These are phyloP conservation scores for Fusarium sp. DNA, from an alignment of 2,329 filamentous ascomycete species.

Conservation along the genomic window DNA sequence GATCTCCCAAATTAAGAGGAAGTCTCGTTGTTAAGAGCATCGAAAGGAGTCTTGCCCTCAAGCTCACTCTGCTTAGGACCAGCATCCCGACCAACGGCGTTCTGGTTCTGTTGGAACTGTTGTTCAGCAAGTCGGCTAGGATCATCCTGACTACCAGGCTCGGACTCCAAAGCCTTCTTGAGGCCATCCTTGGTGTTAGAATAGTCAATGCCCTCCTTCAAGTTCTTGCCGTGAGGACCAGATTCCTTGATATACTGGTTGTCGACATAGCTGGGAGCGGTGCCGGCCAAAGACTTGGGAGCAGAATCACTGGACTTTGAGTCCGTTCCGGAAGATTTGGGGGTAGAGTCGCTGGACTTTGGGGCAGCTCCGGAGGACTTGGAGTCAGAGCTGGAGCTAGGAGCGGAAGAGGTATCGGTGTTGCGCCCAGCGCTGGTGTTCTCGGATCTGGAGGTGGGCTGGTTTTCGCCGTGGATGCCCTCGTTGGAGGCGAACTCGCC, in stretches of 20 bases:
- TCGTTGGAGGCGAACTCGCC: conserved; percentile 71
- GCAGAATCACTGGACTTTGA: neutral
- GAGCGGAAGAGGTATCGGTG: neutral
- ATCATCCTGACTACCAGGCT: conserved; percentile 59
- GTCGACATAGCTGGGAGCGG: conserved; percentile 52
- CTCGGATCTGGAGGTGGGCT: conserved; percentile 2
- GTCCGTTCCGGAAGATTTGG: neutral
- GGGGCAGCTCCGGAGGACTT: neutral
- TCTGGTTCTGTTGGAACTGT: conserved; percentile 48
- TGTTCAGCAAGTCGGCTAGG: conserved; percentile 57
- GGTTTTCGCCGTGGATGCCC: conserved; percentile 49
- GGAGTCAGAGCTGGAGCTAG: neutral
- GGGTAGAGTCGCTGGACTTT: neutral
- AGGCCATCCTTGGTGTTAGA: conserved; percentile 48
- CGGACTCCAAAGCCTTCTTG: conserved; percentile 51
- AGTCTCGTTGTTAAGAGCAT: conserved; percentile 43
- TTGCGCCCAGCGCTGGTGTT: conserved; percentile 2
- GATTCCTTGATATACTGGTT: conserved; percentile 44
- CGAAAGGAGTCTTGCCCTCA: conserved; percentile 43
- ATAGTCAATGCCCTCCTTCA: conserved; percentile 51
- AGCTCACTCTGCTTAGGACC: conserved; percentile 41
- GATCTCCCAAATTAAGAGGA: conserved; percentile 36
- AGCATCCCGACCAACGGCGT: conserved; percentile 34
- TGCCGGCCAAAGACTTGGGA: conserved; percentile 21
- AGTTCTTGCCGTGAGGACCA: conserved; percentile 56